Evolutionary conservation across 2,329 filamentous ascomycete genomes (phyloP).

Genomic region (Trichoderma polysporum): DNA sequence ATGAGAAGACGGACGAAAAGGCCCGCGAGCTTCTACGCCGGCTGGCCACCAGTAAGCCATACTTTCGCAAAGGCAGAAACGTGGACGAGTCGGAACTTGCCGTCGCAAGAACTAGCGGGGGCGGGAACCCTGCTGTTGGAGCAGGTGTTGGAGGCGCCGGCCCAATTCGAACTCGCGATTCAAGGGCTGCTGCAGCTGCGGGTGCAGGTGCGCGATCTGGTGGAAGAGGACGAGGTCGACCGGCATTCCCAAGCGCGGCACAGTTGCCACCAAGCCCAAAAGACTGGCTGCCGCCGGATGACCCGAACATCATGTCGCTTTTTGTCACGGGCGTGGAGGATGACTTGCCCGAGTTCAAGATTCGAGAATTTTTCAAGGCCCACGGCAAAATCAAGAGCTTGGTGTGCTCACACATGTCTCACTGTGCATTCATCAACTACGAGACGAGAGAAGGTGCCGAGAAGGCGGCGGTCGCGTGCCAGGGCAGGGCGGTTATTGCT

Average conservation of each 20-base stretch:
- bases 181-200: constrained; percentile 49
- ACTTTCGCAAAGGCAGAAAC: constrained; percentile 83
- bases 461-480: constrained; percentile 76
- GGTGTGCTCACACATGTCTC: constrained; percentile 94
- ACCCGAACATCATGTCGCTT: constrained; percentile 84
- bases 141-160: constrained; percentile 65
- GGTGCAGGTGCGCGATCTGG: constrained; percentile 53
- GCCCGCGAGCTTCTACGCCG: constrained; percentile 82
- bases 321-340: constrained; percentile 96
- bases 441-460: constrained; percentile 82
- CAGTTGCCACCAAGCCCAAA: constrained; percentile 77
- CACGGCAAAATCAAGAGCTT: constrained; percentile 90
- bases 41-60: constrained; percentile 89
- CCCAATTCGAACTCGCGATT: constrained; percentile 75
- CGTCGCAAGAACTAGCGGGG: constrained; percentile 42
- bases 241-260: constrained; percentile 67
- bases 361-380: constrained; percentile 85
- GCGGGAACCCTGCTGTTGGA: constrained; percentile 51
- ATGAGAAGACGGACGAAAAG: constrained; percentile 97
- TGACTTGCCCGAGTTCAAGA: constrained; percentile 86
- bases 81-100: constrained; percentile 58
- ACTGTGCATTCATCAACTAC: constrained; percentile 96
- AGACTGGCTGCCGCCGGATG: constrained; percentile 81
- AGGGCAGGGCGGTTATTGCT: constrained; percentile 85
- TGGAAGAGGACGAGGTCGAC: constrained; percentile 40